These are phyloP conservation scores for Thuidium tamariscinum DNA, from an alignment of 225 moss, liverwort and hornwort species.

Conservation along the genomic window DNA sequence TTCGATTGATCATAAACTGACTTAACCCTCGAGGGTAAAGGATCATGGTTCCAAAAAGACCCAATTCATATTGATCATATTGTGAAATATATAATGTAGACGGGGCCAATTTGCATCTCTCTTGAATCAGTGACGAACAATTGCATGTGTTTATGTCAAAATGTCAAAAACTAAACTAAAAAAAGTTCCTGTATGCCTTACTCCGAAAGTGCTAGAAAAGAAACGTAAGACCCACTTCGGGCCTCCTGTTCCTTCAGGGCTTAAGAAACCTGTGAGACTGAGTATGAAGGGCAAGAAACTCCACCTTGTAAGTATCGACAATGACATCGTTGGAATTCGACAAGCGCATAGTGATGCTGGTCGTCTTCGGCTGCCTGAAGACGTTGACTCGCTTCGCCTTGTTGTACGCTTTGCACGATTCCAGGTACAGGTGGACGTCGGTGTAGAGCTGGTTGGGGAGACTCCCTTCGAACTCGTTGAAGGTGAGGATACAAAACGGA, in stretches of 20 bases:
- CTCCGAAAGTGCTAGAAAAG: background rate
- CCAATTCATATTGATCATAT: background rate
- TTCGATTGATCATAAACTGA: background rate
- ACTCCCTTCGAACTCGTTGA: constrained; percentile 17
- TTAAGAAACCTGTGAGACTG: background rate
- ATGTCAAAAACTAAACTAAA: background rate
- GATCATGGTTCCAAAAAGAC: no score
- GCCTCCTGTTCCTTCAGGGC: background rate
- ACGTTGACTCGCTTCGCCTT: constrained; percentile 7
- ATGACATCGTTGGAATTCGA: constrained; percentile 1
- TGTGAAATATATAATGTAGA: background rate
- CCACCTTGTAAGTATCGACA: constrained; percentile 17
- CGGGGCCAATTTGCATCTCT: background rate
- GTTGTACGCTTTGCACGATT: constrained; percentile 5
- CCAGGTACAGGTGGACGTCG: constrained; percentile 13
- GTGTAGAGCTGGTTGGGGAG: constrained; percentile 10
- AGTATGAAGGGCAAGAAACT: background rate
- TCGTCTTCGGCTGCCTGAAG: background rate
- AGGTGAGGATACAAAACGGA: constrained; percentile 9
- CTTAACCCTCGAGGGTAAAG: background rate
- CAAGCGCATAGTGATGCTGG: background rate
- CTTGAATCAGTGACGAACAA: background rate
- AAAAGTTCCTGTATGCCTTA: background rate
- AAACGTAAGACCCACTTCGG: no score
- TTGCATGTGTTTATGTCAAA: background rate